phyloP scores from a whole-genome alignment of 2,329 filamentous ascomycete genomes.

The Fusarium mangiferae region DNA sequence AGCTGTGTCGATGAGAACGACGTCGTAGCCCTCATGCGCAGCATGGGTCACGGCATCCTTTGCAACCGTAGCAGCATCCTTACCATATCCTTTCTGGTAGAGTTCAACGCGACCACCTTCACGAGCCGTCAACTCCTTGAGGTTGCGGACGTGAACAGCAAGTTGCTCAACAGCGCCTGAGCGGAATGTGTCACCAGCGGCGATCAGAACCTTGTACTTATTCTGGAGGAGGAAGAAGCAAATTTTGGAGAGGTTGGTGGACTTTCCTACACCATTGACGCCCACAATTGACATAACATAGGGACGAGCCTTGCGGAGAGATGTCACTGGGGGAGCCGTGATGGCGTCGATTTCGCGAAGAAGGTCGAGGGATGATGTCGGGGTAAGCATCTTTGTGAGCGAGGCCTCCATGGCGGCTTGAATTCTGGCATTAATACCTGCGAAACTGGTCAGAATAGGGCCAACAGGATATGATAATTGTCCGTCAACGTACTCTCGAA shows the following conservation, averaged over 20 bases:
- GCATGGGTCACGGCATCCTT: constrained; percentile 91
- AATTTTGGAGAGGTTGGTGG: constrained; percentile 96
- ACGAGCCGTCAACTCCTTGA: constrained; percentile 86
- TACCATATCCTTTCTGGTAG: constrained; percentile 97
- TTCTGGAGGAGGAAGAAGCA: constrained; percentile 98
- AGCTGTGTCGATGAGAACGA: constrained; percentile 96
- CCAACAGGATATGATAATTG: background rate
- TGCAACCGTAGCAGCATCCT: constrained; percentile 94
- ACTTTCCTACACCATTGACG: constrained; percentile 98
- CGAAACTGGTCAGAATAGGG: constrained; percentile 30
- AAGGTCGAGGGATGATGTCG: constrained; percentile 92
- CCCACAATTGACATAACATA: constrained; percentile 99
- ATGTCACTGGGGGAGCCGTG: constrained; percentile 71
- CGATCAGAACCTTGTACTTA: constrained; percentile 93
- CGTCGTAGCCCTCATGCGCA: constrained; percentile 80
- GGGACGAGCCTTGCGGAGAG: constrained; percentile 74
- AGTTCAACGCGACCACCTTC: constrained; percentile 89
- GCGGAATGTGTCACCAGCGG: constrained; percentile 95
- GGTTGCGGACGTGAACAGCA: constrained; percentile 91
- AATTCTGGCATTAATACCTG: constrained; percentile 81
- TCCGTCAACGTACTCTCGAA: constrained; percentile 74
- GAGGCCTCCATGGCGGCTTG: constrained; percentile 91
- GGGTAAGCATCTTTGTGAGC: constrained; percentile 93
- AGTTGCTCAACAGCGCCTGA: constrained; percentile 97
- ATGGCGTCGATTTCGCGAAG: constrained; percentile 91